Conservation (phyloP, 148 eudicot genomes). For the Nepenthes gracilis region DNA sequence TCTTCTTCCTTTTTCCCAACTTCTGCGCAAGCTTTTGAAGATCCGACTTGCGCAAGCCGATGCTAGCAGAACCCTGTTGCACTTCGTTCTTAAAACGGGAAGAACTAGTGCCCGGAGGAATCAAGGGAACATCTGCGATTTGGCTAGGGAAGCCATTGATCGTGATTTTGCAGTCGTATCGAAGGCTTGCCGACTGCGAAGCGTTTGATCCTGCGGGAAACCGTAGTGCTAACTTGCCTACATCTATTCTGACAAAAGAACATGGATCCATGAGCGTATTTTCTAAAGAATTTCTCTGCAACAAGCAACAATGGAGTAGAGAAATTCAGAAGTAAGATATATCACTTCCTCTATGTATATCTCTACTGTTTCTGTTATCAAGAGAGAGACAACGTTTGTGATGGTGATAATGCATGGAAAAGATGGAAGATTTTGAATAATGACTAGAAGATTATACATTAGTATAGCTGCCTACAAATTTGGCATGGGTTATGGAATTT, state of each 20-base stretch:
- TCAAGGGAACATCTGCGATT: slow-evolving; percentile 29
- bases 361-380: too few relatives aligned
- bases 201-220: slow-evolving; percentile 43
- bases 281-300: too few relatives aligned
- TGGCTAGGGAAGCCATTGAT: slow-evolving; percentile 39
- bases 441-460: too few relatives aligned
- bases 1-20: neutral
- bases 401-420: too few relatives aligned
- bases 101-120: slow-evolving; percentile 12
- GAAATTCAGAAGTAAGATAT: too few relatives aligned
- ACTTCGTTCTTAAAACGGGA: slow-evolving; percentile 12
- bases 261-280: slow-evolving; percentile 41
- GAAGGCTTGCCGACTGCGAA: slow-evolving; percentile 35
- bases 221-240: slow-evolving; percentile 44
- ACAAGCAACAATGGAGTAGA: too few relatives aligned
- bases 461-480: too few relatives aligned
- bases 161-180: slow-evolving; percentile 61
- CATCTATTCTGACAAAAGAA: slow-evolving; percentile 48
- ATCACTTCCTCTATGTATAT: too few relatives aligned
- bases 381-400: too few relatives aligned
- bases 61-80: slow-evolving; percentile 23
- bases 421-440: too few relatives aligned
- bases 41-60: slow-evolving; percentile 37
- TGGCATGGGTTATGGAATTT: too few relatives aligned
- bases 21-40: slow-evolving; percentile 23